Evolutionary conservation across 2,329 filamentous ascomycete genomes (phyloP).

Genomic region (Talaromyces sp.): DNA sequence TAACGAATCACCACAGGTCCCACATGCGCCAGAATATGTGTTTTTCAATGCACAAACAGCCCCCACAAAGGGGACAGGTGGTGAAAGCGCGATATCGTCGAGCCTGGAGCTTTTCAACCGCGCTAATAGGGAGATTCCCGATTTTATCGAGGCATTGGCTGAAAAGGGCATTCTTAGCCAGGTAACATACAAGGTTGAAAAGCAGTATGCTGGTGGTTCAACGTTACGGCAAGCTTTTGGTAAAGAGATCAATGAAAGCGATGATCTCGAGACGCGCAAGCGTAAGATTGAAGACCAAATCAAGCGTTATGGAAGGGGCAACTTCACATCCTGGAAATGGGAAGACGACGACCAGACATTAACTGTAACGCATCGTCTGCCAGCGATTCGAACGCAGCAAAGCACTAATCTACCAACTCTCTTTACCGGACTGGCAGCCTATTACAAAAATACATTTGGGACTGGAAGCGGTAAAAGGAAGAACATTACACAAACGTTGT

Average conservation of each 20-base stretch:
- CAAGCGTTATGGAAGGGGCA: conserved; percentile 43
- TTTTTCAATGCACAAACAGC: conserved; percentile 48
- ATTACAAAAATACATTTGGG: conserved; percentile 29
- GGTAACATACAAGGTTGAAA: conserved; percentile 42
- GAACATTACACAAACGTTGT: conserved; percentile 38
- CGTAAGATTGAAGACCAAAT: conserved; percentile 44
- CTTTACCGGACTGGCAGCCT: conserved; percentile 47
- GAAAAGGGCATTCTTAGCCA: conserved; percentile 36
- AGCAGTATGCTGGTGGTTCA: conserved; percentile 47
- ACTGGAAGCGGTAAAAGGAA: not conserved
- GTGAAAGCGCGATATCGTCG: conserved; percentile 49
- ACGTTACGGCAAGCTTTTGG: conserved; percentile 48
- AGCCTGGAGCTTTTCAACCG: conserved; percentile 47
- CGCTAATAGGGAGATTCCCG: conserved; percentile 46
- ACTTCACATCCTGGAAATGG: conserved; percentile 50
- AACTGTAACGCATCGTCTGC: conserved; percentile 45
- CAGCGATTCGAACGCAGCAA: conserved; percentile 48
- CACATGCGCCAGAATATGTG: conserved; percentile 51
- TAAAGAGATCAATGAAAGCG: conserved; percentile 45
- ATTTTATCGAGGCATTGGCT: conserved; percentile 43
- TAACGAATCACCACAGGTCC: conserved; percentile 51
- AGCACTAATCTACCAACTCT: conserved; percentile 45
- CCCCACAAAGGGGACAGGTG: conserved; percentile 25
- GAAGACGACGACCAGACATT: conserved; percentile 37
- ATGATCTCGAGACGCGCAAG: conserved; percentile 41